Conservation (phyloP, 768 basidiomycete genomes). For the Termitomyces sp. region DNA sequence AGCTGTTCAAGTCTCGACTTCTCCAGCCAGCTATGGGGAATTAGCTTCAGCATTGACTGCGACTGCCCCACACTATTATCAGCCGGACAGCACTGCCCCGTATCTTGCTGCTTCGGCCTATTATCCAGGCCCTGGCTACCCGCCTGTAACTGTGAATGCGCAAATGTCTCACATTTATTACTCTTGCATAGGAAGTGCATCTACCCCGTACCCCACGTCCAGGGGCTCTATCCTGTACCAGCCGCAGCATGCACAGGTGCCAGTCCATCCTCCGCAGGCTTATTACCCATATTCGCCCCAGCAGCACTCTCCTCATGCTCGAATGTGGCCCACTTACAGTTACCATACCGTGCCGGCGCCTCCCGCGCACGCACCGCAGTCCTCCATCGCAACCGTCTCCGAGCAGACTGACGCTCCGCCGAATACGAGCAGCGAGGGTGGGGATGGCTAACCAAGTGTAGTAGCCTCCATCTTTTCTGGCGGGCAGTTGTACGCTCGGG, state of each 20-base stretch:
- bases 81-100: neutral
- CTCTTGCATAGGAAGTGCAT: too few relatives aligned
- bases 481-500: constrained; percentile 15
- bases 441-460: neutral
- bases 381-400: constrained; percentile 12
- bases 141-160: constrained; percentile 4
- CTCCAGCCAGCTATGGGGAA: constrained; percentile 1
- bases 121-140: constrained; percentile 11
- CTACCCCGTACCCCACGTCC: too few relatives aligned
- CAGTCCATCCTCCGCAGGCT: neutral
- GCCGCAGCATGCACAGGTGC: neutral
- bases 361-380: constrained; percentile 9
- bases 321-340: constrained; percentile 3
- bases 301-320: constrained; percentile 1
- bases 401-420: neutral
- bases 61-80: neutral
- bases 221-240: constrained; percentile 1
- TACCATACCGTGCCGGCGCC: constrained; percentile 3
- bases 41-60: neutral
- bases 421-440: neutral
- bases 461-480: neutral
- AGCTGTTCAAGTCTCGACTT: neutral
- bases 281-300: constrained; percentile 12
- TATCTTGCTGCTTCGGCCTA: constrained; percentile 9
- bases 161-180: constrained; percentile 8